Conservation (phyloP, 352 stramenopile species). For the Phytophthora syringae region DNA sequence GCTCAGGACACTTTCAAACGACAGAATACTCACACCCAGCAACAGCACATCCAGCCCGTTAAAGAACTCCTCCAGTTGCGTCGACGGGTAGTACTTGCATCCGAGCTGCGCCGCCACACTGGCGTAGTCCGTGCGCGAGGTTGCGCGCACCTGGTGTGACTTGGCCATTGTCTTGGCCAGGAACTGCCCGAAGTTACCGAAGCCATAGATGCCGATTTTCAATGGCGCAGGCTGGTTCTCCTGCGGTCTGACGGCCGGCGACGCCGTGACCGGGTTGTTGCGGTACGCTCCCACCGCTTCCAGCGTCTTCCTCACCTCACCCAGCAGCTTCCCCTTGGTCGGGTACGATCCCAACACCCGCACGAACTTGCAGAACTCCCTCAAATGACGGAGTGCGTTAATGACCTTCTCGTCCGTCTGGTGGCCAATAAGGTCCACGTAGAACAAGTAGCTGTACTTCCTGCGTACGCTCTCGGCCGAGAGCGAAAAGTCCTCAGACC, state of each 20-base stretch:
- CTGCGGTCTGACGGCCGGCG: conserved; percentile 27
- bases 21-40: conserved; percentile 86
- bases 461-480: conserved; percentile 67
- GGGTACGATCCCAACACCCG: conserved; percentile 90
- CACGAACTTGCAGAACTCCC: conserved; percentile 90
- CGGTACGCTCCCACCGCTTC: conserved; percentile 56
- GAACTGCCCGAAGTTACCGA: conserved; percentile 98
- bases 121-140: conserved; percentile 90
- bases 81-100: conserved; percentile 69
- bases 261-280: conserved; percentile 34
- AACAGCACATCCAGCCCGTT: conserved; percentile 94
- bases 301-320: conserved; percentile 61
- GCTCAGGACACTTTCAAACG: conserved; percentile 73
- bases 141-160: conserved; percentile 88
- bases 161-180: conserved; percentile 95
- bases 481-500: conserved; percentile 94
- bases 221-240: conserved; percentile 59
- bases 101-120: conserved; percentile 53
- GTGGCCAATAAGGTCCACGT: conserved; percentile 80
- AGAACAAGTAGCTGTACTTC: conserved; percentile 88
- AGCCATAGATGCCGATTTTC: conserved; percentile 96
- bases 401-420: conserved; percentile 77
- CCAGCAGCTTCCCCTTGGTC: conserved; percentile 70
- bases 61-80: conserved; percentile 92
- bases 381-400: conserved; percentile 85